phyloP scores from a whole-genome alignment of 352 stramenopile species.

The Phytophthora idaei region DNA sequence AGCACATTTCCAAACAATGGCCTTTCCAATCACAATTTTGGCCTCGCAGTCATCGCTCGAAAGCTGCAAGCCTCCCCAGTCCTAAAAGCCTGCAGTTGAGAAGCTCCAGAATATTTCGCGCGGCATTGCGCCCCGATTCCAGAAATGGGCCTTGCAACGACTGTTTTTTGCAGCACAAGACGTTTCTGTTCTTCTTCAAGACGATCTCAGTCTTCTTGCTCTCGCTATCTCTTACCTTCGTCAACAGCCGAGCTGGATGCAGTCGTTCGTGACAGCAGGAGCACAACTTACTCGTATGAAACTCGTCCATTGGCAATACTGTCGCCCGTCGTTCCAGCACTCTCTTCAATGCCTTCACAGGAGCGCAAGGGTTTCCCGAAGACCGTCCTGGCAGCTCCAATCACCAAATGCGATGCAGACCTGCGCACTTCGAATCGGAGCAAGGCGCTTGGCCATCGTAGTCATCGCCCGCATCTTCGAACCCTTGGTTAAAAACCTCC shows the following conservation, averaged over 20 bases:
- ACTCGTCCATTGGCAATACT: not conserved
- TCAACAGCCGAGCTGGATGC: not conserved
- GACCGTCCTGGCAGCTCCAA: not conserved
- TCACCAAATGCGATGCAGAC: not conserved
- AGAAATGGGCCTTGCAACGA: not conserved
- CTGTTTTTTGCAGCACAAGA: not conserved
- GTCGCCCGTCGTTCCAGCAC: not conserved
- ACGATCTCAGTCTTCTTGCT: not conserved
- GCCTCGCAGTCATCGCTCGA: not conserved
- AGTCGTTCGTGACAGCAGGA: not conserved
- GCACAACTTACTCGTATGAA: not conserved
- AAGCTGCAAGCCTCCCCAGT: not conserved
- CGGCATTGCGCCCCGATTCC: not conserved
- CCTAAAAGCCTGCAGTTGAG: not conserved
- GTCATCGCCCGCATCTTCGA: not conserved
- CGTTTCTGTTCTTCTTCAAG: not conserved
- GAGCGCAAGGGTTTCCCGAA: not conserved
- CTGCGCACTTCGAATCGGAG: not conserved
- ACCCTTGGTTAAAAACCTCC: not conserved
- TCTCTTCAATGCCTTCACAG: not conserved
- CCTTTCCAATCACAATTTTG: not conserved
- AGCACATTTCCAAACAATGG: not conserved
- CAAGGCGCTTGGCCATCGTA: not conserved
- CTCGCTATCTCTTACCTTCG: not conserved
- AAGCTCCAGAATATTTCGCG: not conserved